A percentile compares a stretch with the other conserved stretches of the same genome.
Conservation (phyloP, 257 asterid genomes). For the Paraleonurus japonicus region DNA sequence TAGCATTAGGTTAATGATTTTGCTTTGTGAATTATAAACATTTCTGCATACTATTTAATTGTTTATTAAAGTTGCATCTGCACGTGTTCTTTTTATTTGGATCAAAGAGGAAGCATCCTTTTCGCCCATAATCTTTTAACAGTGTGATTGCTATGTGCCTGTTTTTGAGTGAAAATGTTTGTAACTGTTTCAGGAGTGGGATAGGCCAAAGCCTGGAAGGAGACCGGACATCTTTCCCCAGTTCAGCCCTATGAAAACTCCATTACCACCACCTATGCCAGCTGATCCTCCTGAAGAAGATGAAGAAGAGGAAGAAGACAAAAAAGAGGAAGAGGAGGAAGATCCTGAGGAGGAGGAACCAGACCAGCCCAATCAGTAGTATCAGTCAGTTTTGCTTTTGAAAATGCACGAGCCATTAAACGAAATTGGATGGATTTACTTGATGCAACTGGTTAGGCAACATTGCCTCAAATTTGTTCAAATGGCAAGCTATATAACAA, state of each 20-base stretch:
- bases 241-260: slow-evolving; percentile 94
- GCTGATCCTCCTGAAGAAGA: slow-evolving; percentile 68
- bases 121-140: not conserved
- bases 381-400: not conserved
- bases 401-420: not conserved
- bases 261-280: slow-evolving; percentile 78
- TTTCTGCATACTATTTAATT: not conserved
- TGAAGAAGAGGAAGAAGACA: slow-evolving; percentile 65
- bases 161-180: not conserved
- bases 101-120: not conserved
- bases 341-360: slow-evolving; percentile 48
- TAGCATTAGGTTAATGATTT: not conserved
- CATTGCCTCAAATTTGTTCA: not conserved
- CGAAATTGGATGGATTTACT: not conserved
- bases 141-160: not conserved
- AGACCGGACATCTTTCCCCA: slow-evolving; percentile 82
- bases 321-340: slow-evolving; percentile 59
- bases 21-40: not conserved
- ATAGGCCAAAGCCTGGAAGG: slow-evolving; percentile 68
- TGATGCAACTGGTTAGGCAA: not conserved
- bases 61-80: not conserved
- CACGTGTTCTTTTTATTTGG: not conserved
- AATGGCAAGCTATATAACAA: not conserved
- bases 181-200: slow-evolving; percentile 63
- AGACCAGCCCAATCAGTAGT: slow-evolving; percentile 26